Conservation (phyloP, 2,329 filamentous ascomycete species). For the Aspergillus caelatus region DNA sequence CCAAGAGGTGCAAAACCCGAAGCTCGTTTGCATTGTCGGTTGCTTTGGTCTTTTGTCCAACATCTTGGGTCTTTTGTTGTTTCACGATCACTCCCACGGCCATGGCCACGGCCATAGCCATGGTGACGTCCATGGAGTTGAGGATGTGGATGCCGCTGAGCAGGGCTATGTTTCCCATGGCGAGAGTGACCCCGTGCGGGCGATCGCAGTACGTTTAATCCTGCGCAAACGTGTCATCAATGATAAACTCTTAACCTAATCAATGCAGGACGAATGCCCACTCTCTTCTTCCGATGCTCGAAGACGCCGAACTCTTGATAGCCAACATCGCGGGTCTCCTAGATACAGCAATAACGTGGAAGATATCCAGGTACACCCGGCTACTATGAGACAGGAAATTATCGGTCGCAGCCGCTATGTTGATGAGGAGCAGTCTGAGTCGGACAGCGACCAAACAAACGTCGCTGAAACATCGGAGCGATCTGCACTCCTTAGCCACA, state of each 20-base stretch:
- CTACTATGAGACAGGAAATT: constrained; percentile 88
- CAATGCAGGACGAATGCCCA: constrained; percentile 30
- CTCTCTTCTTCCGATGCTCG: constrained; percentile 33
- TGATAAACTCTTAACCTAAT: constrained; percentile 17
- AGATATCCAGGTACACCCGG: constrained; percentile 80
- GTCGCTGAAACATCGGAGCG: constrained; percentile 53
- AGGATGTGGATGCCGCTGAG: constrained; percentile 40
- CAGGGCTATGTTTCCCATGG: constrained; percentile 44
- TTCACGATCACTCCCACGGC: constrained; percentile 89
- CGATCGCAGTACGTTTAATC: constrained; percentile 63
- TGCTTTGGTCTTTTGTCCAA: constrained; percentile 85
- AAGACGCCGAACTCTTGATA: constrained; percentile 32
- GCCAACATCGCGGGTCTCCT: constrained; percentile 31
- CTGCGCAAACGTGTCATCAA: constrained; percentile 42
- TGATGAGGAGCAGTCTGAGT: constrained; percentile 57
- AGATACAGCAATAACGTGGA: constrained; percentile 62
- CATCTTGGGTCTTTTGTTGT: constrained; percentile 81
- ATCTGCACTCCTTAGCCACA: constrained; percentile 43
- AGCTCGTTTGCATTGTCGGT: constrained; percentile 87
- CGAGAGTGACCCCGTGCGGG: constrained; percentile 42
- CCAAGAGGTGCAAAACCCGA: constrained; percentile 80
- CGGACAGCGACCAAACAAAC: constrained; percentile 58
- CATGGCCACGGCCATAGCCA: constrained; percentile 66
- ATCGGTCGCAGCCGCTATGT: constrained; percentile 71
- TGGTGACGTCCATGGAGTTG: constrained; percentile 47